Conservation (phyloP, 805 yeast genomes). For the Cyberlindnera subsufficiens region DNA sequence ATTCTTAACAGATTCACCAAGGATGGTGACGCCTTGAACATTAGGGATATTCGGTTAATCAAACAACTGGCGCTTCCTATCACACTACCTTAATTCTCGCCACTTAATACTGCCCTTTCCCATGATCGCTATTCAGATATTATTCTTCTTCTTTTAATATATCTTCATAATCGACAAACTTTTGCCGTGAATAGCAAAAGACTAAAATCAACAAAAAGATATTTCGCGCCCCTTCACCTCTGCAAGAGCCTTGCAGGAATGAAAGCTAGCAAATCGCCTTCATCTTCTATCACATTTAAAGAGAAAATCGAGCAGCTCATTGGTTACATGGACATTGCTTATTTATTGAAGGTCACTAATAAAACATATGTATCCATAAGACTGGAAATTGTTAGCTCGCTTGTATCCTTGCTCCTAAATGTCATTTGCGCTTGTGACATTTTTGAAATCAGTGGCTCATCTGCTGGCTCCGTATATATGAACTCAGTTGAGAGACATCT, state of each 20-base stretch:
- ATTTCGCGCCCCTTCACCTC: constrained; percentile 65
- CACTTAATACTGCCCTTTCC: constrained; percentile 71
- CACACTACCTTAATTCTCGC: constrained; percentile 56
- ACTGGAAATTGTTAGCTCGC: constrained; percentile 48
- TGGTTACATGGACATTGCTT: constrained; percentile 63
- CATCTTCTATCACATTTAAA: constrained; percentile 39
- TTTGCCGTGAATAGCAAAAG: constrained; percentile 74
- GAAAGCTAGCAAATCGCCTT: constrained; percentile 59
- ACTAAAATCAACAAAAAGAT: constrained; percentile 65
- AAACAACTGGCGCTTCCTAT: constrained; percentile 61
- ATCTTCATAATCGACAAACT: constrained; percentile 54
- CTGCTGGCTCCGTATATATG: constrained; percentile 64
- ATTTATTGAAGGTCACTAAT: constrained; percentile 52
- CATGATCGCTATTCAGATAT: constrained; percentile 57
- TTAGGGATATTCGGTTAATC: constrained; percentile 64
- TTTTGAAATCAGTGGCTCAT: constrained; percentile 53
- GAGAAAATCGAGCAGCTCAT: constrained; percentile 39
- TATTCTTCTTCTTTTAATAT: constrained; percentile 36
- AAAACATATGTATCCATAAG: constrained; percentile 71
- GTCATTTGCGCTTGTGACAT: constrained; percentile 57
- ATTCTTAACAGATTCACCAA: constrained; percentile 80
- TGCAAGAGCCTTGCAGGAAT: constrained; percentile 67
- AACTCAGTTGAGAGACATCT: constrained; percentile 60
- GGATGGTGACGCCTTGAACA: constrained; percentile 81
- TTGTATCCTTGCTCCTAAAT: constrained; percentile 48